Conservation (phyloP, 2,329 filamentous ascomycete genomes). For the Colletotrichum zoysiae region DNA sequence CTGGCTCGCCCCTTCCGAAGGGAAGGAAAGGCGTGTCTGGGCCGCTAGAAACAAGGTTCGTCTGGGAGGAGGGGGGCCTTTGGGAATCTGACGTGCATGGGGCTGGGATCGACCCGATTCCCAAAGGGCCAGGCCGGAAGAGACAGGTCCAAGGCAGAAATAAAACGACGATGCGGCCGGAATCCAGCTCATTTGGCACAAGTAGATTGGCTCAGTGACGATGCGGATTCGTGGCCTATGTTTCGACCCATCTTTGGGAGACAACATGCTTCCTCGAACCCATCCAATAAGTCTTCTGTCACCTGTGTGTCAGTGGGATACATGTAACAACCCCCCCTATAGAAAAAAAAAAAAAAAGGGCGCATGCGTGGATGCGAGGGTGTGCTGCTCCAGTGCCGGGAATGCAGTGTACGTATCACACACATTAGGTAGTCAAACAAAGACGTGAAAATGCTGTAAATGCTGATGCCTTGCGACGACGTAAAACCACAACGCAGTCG, state of each 20-base stretch:
- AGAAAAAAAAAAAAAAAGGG: not conserved
- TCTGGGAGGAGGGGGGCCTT: conserved; percentile 3
- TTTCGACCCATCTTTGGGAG: not conserved
- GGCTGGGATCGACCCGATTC: not conserved
- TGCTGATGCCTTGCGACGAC: conserved; percentile 40
- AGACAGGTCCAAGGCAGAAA: conserved; percentile 33
- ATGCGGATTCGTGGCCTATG: conserved; percentile 35
- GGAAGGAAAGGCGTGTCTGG: not conserved
- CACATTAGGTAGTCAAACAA: not conserved
- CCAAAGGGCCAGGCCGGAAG: conserved; percentile 2
- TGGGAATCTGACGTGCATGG: conserved; percentile 26
- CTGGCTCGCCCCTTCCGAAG: not conserved
- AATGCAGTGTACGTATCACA: conserved; percentile 10
- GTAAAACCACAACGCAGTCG: conserved; percentile 22
- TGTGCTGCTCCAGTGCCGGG: not conserved
- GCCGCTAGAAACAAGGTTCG: not conserved
- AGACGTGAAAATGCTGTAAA: conserved; percentile 26
- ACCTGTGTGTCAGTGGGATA: conserved; percentile 11
- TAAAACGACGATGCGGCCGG: conserved; percentile 3
- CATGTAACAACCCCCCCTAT: not conserved
- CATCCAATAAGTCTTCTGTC: not conserved
- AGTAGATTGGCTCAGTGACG: conserved; percentile 18
- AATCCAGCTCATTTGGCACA: not conserved
- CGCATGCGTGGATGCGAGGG: not conserved
- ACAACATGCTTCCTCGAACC: not conserved